Percentiles rank a stretch among this genome's conserved stretches.
Conservation (phyloP, 2,329 filamentous ascomycete species). For the Cladobotryum mycophilum region DNA sequence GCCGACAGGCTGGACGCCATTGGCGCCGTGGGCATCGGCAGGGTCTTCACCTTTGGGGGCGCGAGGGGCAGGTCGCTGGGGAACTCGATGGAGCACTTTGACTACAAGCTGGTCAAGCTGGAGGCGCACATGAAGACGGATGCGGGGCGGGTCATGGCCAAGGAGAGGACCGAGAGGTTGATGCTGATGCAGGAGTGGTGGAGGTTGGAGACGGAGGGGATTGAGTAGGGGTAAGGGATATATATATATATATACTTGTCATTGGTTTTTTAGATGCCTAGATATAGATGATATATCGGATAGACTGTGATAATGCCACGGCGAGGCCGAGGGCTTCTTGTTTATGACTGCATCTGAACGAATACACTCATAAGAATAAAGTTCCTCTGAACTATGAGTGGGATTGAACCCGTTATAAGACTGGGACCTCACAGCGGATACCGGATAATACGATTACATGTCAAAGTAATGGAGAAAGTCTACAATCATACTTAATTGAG, state of each 20-base stretch:
- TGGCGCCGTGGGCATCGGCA: constrained; percentile 75
- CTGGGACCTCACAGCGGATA: too few relatives aligned
- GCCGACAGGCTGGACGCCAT: constrained; percentile 89
- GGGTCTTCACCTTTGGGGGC: constrained; percentile 60
- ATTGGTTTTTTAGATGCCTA: background rate
- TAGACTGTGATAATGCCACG: background rate
- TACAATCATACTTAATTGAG: too few relatives aligned
- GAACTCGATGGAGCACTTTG: constrained; percentile 67
- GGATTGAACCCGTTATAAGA: too few relatives aligned
- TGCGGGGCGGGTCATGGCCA: constrained; percentile 47
- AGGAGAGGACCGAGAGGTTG: constrained; percentile 47
- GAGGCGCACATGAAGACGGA: constrained; percentile 60
- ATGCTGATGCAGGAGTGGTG: constrained; percentile 52
- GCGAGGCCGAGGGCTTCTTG: too few relatives aligned
- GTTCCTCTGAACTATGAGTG: too few relatives aligned
- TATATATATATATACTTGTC: too few relatives aligned
- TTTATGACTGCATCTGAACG: too few relatives aligned
- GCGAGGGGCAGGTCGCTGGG: constrained; percentile 54
- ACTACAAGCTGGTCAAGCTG: constrained; percentile 65
- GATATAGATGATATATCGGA: background rate
- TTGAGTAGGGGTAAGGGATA: constrained; percentile 7
- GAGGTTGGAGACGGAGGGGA: constrained; percentile 40
- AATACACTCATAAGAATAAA: too few relatives aligned
- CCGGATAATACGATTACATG: too few relatives aligned
- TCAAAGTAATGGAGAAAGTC: too few relatives aligned